Base-by-base conservation (phyloP, 2,329 filamentous ascomycete species). In the Chrysoporthe puriensis region DNA sequence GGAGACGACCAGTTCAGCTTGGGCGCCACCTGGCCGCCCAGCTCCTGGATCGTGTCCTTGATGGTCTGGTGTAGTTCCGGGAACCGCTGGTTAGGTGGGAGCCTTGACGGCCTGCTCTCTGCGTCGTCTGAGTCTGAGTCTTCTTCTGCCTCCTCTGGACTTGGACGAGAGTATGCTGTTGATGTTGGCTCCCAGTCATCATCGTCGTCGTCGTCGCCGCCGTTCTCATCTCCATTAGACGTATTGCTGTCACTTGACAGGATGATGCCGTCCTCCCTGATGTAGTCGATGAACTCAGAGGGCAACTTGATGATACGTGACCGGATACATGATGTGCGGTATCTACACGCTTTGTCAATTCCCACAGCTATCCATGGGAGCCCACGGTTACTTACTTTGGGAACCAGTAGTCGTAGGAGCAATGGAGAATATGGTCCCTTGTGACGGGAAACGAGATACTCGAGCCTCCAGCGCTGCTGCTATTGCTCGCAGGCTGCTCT, bases 1-100 rank as follows among this genome's bases (percentile, higher is more conserved):
- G 96, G 96, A 4, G 94, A 90, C 6, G 94, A 97, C 96, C 96
- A 99, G 81, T 98, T 98, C 59, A 99, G 83, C 79, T 99, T 99
- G 0, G 96, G 96, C 1, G 91, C 90, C 9, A 97, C 94, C 69
- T 90, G 88, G 68, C 95, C 95, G 18, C 93, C 94, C 0, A 98
- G 86, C 73, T 94, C 91, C 14, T 84, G 79, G 70, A 99, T 97
- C 54, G 87, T 91, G 34, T 87, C 83, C 76, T 90, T 91, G 77
- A 99, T 93, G 66, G 86, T 80, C 57, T 88, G 83, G 78, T 99
- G 96, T 2, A 94, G 86, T 46, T 92, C 90, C 9, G 89, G 80
- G 80, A 93, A 89, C 48, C 86, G 82, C 73, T 82, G 74, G 76
- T 89, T 85, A 32, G 87, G 86, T 2, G 79, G 84, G 2, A 82